Evolutionary conservation across 179 eudicot genomes (phyloP).

Genomic region (Gypsophila paniculata): DNA sequence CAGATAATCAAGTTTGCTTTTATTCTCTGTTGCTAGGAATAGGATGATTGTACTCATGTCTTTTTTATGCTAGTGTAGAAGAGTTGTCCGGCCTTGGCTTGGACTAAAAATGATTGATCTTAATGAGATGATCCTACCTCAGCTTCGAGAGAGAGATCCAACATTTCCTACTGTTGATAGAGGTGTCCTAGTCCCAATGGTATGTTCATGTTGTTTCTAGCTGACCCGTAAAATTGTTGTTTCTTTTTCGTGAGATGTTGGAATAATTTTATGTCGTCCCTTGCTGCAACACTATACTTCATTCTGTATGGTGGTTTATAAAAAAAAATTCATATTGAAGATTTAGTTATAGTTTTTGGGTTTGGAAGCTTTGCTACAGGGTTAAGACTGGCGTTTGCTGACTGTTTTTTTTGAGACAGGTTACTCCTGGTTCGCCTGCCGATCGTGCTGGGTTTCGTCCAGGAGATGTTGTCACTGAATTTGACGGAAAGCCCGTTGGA

Average conservation of each 20-base stretch:
- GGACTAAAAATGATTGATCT: constrained; percentile 95
- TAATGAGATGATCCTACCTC: constrained; percentile 78
- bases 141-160: constrained; percentile 74
- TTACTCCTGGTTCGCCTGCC: constrained; percentile 77
- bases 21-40: not conserved
- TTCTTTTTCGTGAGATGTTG: not conserved
- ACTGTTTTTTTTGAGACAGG: constrained; percentile 34
- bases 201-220: constrained; percentile 25
- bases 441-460: constrained; percentile 77
- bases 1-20: not conserved
- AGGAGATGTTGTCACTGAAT: constrained; percentile 66
- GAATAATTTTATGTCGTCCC: not conserved
- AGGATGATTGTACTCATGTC: not conserved
- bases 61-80: constrained; percentile 44
- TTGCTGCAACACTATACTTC: not conserved
- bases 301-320: no score
- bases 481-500: constrained; percentile 58
- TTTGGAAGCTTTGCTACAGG: not conserved
- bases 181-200: constrained; percentile 92
- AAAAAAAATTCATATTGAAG: not conserved
- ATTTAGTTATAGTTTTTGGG: no score
- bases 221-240: not conserved
- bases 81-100: constrained; percentile 95
- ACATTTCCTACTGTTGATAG: constrained; percentile 60
- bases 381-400: not conserved